Evolutionary conservation across 805 yeast species (phyloP).

Genomic region (Pichia deserticola): DNA sequence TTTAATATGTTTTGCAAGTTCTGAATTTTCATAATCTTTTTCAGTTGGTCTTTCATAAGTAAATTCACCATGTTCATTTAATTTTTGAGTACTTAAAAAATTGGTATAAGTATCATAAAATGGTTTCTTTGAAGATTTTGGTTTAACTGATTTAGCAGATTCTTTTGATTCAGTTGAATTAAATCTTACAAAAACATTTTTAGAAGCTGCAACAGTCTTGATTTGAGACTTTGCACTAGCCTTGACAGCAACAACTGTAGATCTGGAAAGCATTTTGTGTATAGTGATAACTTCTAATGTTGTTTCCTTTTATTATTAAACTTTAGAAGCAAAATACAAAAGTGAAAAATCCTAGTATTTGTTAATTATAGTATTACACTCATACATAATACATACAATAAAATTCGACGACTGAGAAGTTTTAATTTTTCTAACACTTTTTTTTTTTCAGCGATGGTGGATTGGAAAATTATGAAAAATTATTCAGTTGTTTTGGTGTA

Average conservation of each 20-base stretch:
- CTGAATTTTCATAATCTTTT: conserved; percentile 18
- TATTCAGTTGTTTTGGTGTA: not conserved
- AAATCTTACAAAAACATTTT: not conserved
- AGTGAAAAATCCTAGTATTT: too few species aligned
- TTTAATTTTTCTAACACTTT: not conserved
- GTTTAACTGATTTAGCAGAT: not conserved
- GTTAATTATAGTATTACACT: too few species aligned
- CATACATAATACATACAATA: too few species aligned
- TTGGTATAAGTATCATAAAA: conserved; percentile 9
- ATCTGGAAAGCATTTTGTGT: conserved; percentile 9
- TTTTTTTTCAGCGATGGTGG: not conserved
- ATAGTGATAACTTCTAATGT: not conserved
- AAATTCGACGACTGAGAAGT: not conserved
- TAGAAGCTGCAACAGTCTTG: not conserved
- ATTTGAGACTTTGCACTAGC: not conserved
- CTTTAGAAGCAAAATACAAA: too few species aligned
- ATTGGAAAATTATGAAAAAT: not conserved
- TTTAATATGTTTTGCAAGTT: conserved; percentile 15
- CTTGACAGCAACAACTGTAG: conserved; percentile 1
- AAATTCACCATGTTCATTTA: conserved; percentile 21
- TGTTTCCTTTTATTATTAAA: not conserved
- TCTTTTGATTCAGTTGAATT: conserved; percentile 1
- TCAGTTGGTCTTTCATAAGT: conserved; percentile 15
- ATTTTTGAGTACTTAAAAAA: conserved; percentile 11
- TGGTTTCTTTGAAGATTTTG: not conserved